Evolutionary conservation across 768 basidiomycete genomes (phyloP).

Genomic region (Psilocybe cubensis): DNA sequence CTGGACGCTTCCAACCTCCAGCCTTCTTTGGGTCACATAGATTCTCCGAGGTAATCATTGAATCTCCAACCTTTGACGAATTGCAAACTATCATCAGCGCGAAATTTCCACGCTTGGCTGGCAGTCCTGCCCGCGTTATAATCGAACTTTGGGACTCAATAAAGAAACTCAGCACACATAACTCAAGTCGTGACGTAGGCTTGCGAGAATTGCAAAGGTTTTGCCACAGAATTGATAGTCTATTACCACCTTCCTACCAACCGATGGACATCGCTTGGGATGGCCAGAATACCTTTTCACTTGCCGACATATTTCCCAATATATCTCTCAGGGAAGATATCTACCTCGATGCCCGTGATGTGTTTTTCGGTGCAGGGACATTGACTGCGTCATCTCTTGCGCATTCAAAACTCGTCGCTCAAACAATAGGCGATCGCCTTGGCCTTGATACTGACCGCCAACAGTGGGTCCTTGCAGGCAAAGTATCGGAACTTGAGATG

Average conservation of each 20-base stretch:
- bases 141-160: constrained; percentile 75
- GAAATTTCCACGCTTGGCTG: constrained; percentile 66
- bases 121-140: constrained; percentile 48
- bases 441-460: constrained; percentile 71
- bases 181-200: constrained; percentile 65
- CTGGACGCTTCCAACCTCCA: constrained; percentile 54
- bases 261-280: constrained; percentile 42
- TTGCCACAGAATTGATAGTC: constrained; percentile 68
- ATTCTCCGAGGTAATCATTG: constrained; percentile 71
- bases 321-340: constrained; percentile 84
- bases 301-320: constrained; percentile 64
- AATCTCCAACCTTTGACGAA: constrained; percentile 66
- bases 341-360: constrained; percentile 85
- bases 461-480: constrained; percentile 68
- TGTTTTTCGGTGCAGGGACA: constrained; percentile 82
- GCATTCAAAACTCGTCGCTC: constrained; percentile 53
- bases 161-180: constrained; percentile 48
- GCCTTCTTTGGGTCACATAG: constrained; percentile 88
- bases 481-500: constrained; percentile 67
- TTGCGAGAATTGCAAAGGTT: constrained; percentile 84
- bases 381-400: constrained; percentile 54
- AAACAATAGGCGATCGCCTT: constrained; percentile 61
- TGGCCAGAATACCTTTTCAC: constrained; percentile 22
- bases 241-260: constrained; percentile 55
- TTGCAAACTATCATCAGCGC: constrained; percentile 69